Percentiles rank a stretch among this genome's conserved stretches.
Conservation (phyloP, 768 basidiomycete genomes). For the Pulveroboletus sp. region DNA sequence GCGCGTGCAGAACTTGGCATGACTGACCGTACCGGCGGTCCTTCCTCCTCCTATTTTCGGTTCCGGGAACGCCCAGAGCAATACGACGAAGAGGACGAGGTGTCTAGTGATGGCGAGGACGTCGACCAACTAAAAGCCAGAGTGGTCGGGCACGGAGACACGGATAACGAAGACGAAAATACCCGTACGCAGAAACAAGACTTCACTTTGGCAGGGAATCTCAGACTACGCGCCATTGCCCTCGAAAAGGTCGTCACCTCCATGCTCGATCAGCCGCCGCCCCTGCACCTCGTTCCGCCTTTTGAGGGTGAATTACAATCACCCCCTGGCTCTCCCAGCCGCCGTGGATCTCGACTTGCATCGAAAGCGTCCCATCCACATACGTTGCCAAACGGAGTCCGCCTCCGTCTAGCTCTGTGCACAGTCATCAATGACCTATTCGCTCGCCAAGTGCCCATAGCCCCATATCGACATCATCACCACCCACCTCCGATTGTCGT, state of each 20-base stretch:
- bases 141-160: slow-evolving; percentile 44
- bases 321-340: slow-evolving; percentile 49
- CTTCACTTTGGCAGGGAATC: slow-evolving; percentile 53
- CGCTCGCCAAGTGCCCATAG: slow-evolving; percentile 56
- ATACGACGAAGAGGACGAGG: slow-evolving; percentile 71
- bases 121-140: slow-evolving; percentile 43
- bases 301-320: slow-evolving; percentile 49
- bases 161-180: slow-evolving; percentile 56
- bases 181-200: slow-evolving; percentile 54
- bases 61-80: slow-evolving; percentile 69
- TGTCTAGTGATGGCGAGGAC: slow-evolving; percentile 58
- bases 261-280: slow-evolving; percentile 78
- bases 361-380: slow-evolving; percentile 46
- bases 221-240: slow-evolving; percentile 72
- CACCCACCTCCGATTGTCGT: slow-evolving; percentile 34
- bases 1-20: slow-evolving; percentile 82
- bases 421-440: slow-evolving; percentile 82
- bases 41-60: slow-evolving; percentile 52
- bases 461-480: slow-evolving; percentile 32
- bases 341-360: slow-evolving; percentile 15
- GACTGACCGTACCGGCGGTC: slow-evolving; percentile 75
- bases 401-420: slow-evolving; percentile 68
- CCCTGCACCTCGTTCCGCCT: slow-evolving; percentile 44
- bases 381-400: slow-evolving; percentile 73
- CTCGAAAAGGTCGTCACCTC: slow-evolving; percentile 77